These are phyloP conservation scores for Ophiostoma novo-ulmi DNA, from an alignment of 2,329 filamentous ascomycete genomes.

Conservation along the genomic window DNA sequence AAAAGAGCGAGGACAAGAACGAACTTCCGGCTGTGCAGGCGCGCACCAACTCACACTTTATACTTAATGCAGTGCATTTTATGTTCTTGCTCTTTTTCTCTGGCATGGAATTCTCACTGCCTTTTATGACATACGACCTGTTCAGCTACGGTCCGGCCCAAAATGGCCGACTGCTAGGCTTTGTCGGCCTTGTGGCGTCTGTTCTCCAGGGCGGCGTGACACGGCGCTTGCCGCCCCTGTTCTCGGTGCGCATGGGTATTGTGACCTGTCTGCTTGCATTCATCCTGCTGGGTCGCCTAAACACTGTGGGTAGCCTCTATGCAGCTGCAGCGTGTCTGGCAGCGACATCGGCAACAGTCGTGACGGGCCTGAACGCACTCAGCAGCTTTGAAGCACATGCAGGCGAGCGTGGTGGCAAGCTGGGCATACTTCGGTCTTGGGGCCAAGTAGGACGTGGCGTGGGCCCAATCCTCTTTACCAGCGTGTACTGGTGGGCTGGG, in stretches of 20 bases:
- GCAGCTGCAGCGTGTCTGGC: constrained; percentile 77
- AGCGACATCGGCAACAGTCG: constrained; percentile 87
- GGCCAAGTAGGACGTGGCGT: constrained; percentile 84
- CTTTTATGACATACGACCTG: constrained; percentile 95
- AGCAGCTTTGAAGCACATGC: constrained; percentile 83
- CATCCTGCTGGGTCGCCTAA: constrained; percentile 66
- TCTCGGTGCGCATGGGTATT: constrained; percentile 75
- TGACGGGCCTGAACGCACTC: constrained; percentile 86
- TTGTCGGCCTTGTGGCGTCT: constrained; percentile 84
- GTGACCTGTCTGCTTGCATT: constrained; percentile 74
- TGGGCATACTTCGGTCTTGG: constrained; percentile 74
- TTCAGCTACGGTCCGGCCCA: constrained; percentile 75
- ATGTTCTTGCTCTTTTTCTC: constrained; percentile 94
- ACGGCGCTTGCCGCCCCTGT: constrained; percentile 72
- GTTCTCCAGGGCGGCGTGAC: constrained; percentile 92
- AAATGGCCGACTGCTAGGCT: constrained; percentile 82
- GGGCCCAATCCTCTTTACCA: constrained; percentile 86
- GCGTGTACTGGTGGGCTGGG: constrained; percentile 97
- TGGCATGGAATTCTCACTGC: constrained; percentile 94
- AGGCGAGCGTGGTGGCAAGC: constrained; percentile 74
- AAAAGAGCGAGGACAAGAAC: constrained; percentile 67
- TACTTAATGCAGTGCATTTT: constrained; percentile 83
- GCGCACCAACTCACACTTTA: constrained; percentile 73
- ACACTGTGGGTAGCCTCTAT: constrained; percentile 67
- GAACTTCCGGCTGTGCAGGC: constrained; percentile 31